phyloP scores from a whole-genome alignment of 169 alveolate species.

The Plasmodium gonderi region DNA sequence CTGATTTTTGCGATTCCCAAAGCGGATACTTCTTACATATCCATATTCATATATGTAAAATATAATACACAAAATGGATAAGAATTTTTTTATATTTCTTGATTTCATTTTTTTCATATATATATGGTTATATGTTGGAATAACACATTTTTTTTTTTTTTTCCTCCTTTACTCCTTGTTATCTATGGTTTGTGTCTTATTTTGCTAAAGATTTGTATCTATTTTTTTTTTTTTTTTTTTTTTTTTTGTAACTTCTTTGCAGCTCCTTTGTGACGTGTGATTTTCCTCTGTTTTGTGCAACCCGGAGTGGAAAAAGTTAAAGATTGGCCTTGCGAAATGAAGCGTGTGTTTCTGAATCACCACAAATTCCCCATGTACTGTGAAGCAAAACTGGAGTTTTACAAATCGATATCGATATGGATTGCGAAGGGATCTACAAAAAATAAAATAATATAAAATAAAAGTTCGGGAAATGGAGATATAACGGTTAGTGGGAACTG shows the following conservation, averaged over 20 bases:
- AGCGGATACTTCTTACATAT: not conserved
- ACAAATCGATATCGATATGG: not conserved
- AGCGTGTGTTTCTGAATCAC: not conserved
- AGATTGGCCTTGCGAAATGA: not conserved
- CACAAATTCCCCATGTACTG: not conserved
- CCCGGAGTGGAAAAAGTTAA: not conserved
- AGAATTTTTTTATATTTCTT: conserved; percentile 25
- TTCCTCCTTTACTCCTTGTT: no score
- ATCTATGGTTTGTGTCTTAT: no score
- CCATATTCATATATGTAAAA: not conserved
- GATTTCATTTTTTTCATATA: conserved; percentile 3
- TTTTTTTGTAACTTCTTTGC: no score
- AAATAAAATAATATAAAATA: not conserved
- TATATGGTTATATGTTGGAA: not conserved
- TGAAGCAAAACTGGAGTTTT: not conserved
- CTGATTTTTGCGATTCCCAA: not conserved
- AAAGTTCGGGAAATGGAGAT: not conserved
- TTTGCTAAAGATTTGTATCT: no score
- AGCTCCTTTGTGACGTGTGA: no score
- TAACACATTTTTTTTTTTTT: not conserved
- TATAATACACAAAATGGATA: conserved; percentile 11
- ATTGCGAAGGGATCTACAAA: not conserved
- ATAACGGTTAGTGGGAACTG: not conserved
- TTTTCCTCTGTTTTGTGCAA: no score
- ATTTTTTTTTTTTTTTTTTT: no score